Base-by-base conservation (phyloP, 1,139 yeast genomes). In the Kodamaea fungicola region DNA sequence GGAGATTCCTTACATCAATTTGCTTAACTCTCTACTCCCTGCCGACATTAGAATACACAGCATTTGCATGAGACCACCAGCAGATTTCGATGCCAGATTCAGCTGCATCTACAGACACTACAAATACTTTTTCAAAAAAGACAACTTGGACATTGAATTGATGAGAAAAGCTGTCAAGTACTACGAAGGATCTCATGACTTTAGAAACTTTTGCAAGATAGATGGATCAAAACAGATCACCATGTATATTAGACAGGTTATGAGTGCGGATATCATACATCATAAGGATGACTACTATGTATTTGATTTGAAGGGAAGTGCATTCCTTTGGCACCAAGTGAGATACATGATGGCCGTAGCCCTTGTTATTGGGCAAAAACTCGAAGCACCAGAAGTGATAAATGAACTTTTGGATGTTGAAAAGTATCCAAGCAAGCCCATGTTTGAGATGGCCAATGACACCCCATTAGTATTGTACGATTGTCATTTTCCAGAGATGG, bases 251-350 rank as follows among this genome's bases (percentile, higher is more conserved):
- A 69, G 97, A 51, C 69, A 67, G 9, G 78, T 90, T 13, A 51
- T 68, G 31, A 60, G 68, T 33, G 69, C 90, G 1, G 59, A 71
- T 10, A 80, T 87, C 9, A 44, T 67, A 7, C 67, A 62, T 6
- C 49, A 76, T 5, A 52, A 59, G 31, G 71, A 65, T 21, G 74
- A 71, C 30, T 67, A 71, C 40, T 85, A 73, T 51, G 83, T 82
- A 41, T 81, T 92, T 56, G 90, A 89, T 55, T 65, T 92, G 37
- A 73, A 77, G 46, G 99, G 98, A 0, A 70, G 87, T 2, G 98
- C 98, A 6, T 94, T 94, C 50, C 64, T 94, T 42, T 94, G 98
- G 98, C 97, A 94, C 57, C 99, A 94, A 59, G 99, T 94, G 16
- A 75, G 98, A 37, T 89, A 96, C 49, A 92, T 94, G 95, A 78